Conservation (phyloP, 1,284 basidiomycete genomes). For the Trichosporon sp. region DNA sequence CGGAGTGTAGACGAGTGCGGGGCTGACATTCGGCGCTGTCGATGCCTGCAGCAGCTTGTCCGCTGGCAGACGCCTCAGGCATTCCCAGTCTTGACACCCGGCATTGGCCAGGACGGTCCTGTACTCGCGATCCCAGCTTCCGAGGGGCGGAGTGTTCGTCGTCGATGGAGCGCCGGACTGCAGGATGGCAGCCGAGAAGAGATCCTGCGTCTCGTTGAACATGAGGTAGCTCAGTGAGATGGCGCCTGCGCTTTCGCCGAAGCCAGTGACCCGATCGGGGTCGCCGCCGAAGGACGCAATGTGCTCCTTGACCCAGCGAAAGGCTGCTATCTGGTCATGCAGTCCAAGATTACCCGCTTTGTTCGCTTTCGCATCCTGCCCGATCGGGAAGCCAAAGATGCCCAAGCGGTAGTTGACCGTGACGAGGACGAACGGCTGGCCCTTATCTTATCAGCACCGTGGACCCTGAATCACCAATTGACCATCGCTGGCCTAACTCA, state of each 20-base stretch:
- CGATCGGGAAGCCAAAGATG: conserved; percentile 47
- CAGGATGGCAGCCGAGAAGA: conserved; percentile 48
- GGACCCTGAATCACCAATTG: neutral
- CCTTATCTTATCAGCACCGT: conserved; percentile 16
- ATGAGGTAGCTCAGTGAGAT: conserved; percentile 37
- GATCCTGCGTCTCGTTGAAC: conserved; percentile 27
- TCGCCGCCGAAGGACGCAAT: conserved; percentile 53
- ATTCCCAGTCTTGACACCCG: conserved; percentile 13
- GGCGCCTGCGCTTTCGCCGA: conserved; percentile 47
- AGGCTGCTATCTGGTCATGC: conserved; percentile 49
- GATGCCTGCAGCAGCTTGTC: conserved; percentile 28
- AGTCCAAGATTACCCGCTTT: conserved; percentile 44
- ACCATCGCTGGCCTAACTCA: neutral
- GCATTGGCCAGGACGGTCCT: conserved; percentile 7
- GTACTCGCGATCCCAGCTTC: conserved; percentile 34
- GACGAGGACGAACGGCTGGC: conserved; percentile 47
- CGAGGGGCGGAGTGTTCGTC: conserved; percentile 22
- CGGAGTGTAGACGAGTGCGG: conserved; percentile 16
- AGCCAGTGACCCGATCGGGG: conserved; percentile 37
- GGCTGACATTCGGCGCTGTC: neutral
- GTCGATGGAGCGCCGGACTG: conserved; percentile 42
- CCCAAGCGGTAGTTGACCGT: conserved; percentile 51
- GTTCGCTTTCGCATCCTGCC: conserved; percentile 36
- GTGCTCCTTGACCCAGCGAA: conserved; percentile 52
- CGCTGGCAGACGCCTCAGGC: conserved; percentile 33